Evolutionary conservation across 2,329 filamentous ascomycete species (phyloP).

Genomic region (Colletotrichum cuscutae): DNA sequence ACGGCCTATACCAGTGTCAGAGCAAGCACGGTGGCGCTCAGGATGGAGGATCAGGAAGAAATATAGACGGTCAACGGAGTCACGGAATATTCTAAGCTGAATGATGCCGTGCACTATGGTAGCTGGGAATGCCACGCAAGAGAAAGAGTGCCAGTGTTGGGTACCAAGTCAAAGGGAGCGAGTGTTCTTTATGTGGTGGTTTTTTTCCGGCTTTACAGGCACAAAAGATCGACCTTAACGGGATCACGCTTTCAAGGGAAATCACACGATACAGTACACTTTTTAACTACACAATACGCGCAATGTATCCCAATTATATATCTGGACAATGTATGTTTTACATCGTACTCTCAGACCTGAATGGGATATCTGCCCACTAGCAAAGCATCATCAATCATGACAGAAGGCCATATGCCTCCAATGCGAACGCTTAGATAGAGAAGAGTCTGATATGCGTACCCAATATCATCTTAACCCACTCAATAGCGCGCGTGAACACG

Average conservation of each 20-base stretch:
- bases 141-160: not conserved
- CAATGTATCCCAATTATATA: too few species aligned
- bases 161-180: not conserved
- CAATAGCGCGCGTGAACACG: constrained; percentile 7
- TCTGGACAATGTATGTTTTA: not conserved
- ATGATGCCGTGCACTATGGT: not conserved
- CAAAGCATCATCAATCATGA: not conserved
- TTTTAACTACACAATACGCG: too few species aligned
- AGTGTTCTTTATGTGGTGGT: too few species aligned
- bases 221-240: too few species aligned
- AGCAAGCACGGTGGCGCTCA: not conserved
- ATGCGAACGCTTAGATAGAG: not conserved
- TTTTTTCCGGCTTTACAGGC: too few species aligned
- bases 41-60: not conserved
- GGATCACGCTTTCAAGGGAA: too few species aligned
- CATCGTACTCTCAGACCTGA: not conserved
- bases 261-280: too few species aligned
- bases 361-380: not conserved
- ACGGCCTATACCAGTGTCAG: constrained; percentile 4
- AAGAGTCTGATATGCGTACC: not conserved
- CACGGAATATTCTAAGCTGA: not conserved
- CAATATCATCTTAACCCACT: not conserved
- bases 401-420: not conserved
- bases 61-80: not conserved
- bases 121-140: not conserved